phyloP scores from a whole-genome alignment of 352 stramenopile species.

The Halophytophthora batemanensis region DNA sequence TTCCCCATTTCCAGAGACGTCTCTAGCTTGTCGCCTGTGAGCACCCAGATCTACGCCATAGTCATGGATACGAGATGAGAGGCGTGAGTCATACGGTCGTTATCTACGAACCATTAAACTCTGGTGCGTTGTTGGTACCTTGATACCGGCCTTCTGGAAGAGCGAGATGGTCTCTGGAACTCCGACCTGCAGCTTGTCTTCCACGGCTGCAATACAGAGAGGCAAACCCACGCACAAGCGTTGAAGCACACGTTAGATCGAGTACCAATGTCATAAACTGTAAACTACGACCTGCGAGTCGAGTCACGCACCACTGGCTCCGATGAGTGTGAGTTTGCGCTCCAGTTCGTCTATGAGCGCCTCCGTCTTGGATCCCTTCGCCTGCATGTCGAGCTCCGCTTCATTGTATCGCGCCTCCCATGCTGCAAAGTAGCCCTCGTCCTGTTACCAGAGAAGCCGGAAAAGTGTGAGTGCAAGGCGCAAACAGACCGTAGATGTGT shows the following conservation, averaged over 20 bases:
- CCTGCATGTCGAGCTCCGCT: conserved; percentile 67
- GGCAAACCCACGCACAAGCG: neutral
- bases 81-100: neutral
- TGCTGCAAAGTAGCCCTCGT: conserved; percentile 59
- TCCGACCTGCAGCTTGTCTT: conserved; percentile 97
- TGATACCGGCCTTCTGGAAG: conserved; percentile 93
- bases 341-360: conserved; percentile 79
- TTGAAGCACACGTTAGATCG: neutral
- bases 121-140: conserved; percentile 58
- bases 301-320: conserved; percentile 62
- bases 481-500: too few species aligned
- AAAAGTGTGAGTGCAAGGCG: neutral
- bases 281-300: conserved; percentile 1
- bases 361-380: conserved; percentile 60
- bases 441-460: too few species aligned
- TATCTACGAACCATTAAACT: neutral
- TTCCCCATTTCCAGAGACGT: conserved; percentile 98
- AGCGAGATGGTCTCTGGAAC: conserved; percentile 92
- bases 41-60: conserved; percentile 83
- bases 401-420: conserved; percentile 70
- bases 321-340: conserved; percentile 75
- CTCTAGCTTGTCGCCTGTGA: conserved; percentile 98
- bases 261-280: neutral
- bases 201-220: conserved; percentile 78
- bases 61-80: neutral